A percentile compares a stretch with the other conserved stretches of the same genome.
Evolutionary conservation across 1,139 yeast genomes (phyloP).

Genomic region (Candida frijolesensis): DNA sequence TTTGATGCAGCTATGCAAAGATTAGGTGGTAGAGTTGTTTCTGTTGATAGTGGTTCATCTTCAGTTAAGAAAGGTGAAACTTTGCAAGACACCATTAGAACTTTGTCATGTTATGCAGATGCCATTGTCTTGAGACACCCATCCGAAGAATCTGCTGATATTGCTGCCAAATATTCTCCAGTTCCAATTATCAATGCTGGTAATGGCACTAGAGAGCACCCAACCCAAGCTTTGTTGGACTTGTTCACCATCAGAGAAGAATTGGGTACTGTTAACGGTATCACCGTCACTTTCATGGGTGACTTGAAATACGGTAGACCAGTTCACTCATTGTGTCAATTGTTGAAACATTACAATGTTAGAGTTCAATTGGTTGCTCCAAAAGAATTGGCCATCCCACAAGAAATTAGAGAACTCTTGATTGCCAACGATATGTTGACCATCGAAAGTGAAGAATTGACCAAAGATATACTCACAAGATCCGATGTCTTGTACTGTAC

Average conservation of each 20-base stretch:
- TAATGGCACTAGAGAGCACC: conserved; percentile 96
- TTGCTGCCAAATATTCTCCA: conserved; percentile 95
- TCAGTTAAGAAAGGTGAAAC: conserved; percentile 98
- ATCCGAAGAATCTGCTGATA: conserved; percentile 83
- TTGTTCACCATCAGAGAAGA: conserved; percentile 98
- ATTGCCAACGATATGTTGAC: conserved; percentile 66
- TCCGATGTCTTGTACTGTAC: conserved; percentile 98
- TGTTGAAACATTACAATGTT: conserved; percentile 90
- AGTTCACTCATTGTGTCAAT: conserved; percentile 92
- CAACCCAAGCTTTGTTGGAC: conserved; percentile 97
- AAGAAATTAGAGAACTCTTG: conserved; percentile 66
- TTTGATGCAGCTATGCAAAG: conserved; percentile 99
- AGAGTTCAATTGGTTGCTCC: conserved; percentile 93
- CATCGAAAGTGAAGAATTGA: conserved; percentile 71
- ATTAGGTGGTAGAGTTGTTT: conserved; percentile 95
- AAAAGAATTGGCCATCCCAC: conserved; percentile 81
- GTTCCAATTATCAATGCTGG: conserved; percentile 98
- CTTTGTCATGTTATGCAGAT: conserved; percentile 94
- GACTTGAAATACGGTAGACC: conserved; percentile 98
- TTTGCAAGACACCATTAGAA: conserved; percentile 92
- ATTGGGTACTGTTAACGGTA: conserved; percentile 96
- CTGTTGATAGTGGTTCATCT: conserved; percentile 80
- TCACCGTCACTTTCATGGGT: conserved; percentile 98
- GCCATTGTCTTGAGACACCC: conserved; percentile 98
- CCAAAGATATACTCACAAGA: conserved; percentile 80